Percentiles rank a stretch among this genome's conserved stretches.
phyloP scores from a whole-genome alignment of 2,329 filamentous ascomycete species.

The Didymella glomerata region DNA sequence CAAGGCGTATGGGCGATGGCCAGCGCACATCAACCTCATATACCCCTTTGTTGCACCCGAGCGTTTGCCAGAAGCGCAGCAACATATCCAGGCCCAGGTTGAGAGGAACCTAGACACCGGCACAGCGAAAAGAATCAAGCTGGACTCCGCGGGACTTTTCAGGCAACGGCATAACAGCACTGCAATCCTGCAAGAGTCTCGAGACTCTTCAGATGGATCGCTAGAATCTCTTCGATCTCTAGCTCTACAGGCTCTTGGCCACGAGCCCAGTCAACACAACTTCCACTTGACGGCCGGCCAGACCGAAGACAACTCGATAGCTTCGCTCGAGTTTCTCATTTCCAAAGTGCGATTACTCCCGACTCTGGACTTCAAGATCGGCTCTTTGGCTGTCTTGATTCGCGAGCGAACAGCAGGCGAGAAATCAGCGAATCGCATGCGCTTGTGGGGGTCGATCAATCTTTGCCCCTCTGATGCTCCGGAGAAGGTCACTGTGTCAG shows the following conservation, averaged over 20 bases:
- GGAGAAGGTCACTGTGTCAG: slow-evolving; percentile 5
- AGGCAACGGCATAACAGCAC: slow-evolving; percentile 61
- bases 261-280: slow-evolving; percentile 26
- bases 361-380: slow-evolving; percentile 58
- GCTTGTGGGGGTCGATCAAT: slow-evolving; percentile 63
- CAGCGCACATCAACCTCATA: slow-evolving; percentile 71
- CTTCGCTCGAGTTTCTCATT: slow-evolving; percentile 61
- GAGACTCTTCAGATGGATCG: slow-evolving; percentile 7
- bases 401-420: slow-evolving; percentile 54
- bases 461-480: slow-evolving; percentile 10
- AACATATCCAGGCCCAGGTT: slow-evolving; percentile 52
- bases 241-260: slow-evolving; percentile 37
- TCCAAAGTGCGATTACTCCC: slow-evolving; percentile 63
- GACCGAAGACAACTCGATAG: slow-evolving; percentile 57
- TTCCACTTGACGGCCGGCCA: slow-evolving; percentile 71
- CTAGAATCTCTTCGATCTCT: slow-evolving; percentile 30
- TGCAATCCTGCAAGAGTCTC: slow-evolving; percentile 34
- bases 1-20: slow-evolving; percentile 68
- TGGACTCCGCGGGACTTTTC: slow-evolving; percentile 60
- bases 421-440: slow-evolving; percentile 59
- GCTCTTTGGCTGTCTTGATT: slow-evolving; percentile 62
- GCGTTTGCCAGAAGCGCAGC: slow-evolving; percentile 56
- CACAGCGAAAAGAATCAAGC: slow-evolving; percentile 16
- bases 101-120: slow-evolving; percentile 10
- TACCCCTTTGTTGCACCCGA: slow-evolving; percentile 69